Percentiles rank a stretch among this genome's conserved stretches.
phyloP scores from a whole-genome alignment of 179 eudicot species.

The Patellifolia procumbens region DNA sequence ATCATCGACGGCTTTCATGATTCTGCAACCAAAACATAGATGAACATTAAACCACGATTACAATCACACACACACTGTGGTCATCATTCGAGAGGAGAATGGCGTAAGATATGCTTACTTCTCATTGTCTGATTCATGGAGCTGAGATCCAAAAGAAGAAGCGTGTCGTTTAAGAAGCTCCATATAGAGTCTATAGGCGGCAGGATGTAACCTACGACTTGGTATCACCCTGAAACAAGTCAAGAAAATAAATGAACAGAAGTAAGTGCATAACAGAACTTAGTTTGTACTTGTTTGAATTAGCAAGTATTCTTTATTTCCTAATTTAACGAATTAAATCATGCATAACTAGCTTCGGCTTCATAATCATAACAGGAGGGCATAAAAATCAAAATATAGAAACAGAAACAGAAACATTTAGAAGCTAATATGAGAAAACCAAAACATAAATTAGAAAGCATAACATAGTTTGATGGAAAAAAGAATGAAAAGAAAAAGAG shows the following conservation, averaged over 20 bases:
- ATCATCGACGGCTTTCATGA: slow-evolving; percentile 58
- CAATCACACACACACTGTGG: not conserved
- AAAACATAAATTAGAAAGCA: not conserved
- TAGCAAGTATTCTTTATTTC: too few species aligned
- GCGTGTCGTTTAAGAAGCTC: slow-evolving; percentile 46
- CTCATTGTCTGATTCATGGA: slow-evolving; percentile 33
- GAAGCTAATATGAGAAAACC: too few species aligned
- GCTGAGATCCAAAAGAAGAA: slow-evolving; percentile 28
- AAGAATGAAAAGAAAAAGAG: not conserved
- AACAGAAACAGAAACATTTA: too few species aligned
- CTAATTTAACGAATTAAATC: too few species aligned
- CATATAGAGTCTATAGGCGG: slow-evolving; percentile 48
- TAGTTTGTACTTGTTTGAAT: too few species aligned
- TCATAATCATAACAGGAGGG: too few species aligned
- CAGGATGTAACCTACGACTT: slow-evolving; percentile 38
- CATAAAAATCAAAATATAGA: too few species aligned
- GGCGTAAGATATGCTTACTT: slow-evolving; percentile 33
- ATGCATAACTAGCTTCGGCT: too few species aligned
- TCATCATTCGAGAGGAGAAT: not conserved
- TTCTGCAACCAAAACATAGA: slow-evolving; percentile 51
- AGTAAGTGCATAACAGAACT: too few species aligned
- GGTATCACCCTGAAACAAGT: slow-evolving; percentile 38
- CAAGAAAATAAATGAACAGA: slow-evolving; percentile 12
- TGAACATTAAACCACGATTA: slow-evolving; percentile 7
- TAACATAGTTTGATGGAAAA: too few species aligned